Base-by-base conservation (phyloP, 345 rosid genomes). In the Lumnitzera littorea region DNA sequence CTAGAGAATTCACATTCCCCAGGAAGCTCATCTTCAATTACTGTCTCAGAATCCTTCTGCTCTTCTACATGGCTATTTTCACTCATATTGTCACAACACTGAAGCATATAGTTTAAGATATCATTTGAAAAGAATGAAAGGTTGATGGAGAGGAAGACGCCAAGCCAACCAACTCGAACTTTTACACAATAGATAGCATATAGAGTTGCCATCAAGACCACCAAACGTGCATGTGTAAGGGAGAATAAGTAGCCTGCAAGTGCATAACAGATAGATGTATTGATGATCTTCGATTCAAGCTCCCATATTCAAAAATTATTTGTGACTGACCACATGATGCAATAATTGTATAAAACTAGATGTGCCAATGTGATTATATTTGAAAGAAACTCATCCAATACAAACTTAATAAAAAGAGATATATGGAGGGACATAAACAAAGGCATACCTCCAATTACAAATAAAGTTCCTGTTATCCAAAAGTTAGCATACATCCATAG, bases 401-500 rank as follows among this genome's bases (percentile, higher is more conserved):
- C 29, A 53, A 11, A 53, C 31, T 31, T 23, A 11, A 53, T 15
- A 13, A 24, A 15, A 53, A 15, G 51, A 57, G 16, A 70, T 63
- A 64, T 53, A 46, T 13, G 5, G 17, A 51, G 46, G 9, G 13
- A 46, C 11, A 31, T 46, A 55, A 67, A 65, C 23, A 10, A 50
- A 67, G 50, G 12, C 81, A 73, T 88, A 86, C 99, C 99, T 88
- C 97, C 99, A 58, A 94, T 81, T 66, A 91, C 73, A 79, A 91
- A 91, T 68, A 94, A 77, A 51, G 91, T 76, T 68, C 97, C 97
- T 3, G 96, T 83, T 76, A 94, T 91, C 97, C 96, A 94, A 73
- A 91, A 88, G 89, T 88, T 94, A 68, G 99, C 99, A 68, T 76
- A 86, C 97, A 90, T 90, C 99, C 99, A 91, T 55, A 94, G 72